Evolutionary conservation across 306 rosid genomes (phyloP).

Genomic region (Cicer cuneatum): DNA sequence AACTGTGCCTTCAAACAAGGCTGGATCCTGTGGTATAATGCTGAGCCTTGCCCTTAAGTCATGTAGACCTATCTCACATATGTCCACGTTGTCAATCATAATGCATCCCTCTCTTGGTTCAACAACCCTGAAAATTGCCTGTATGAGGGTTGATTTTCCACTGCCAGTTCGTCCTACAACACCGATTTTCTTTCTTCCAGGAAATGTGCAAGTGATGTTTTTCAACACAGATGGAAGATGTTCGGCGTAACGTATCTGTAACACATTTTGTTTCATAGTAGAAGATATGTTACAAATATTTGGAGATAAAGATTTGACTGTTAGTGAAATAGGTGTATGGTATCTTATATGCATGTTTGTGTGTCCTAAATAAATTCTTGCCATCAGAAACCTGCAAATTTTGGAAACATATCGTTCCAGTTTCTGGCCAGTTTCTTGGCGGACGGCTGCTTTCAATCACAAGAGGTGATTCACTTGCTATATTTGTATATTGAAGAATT

Average conservation of each 20-base stretch:
- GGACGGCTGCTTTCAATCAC: conserved; percentile 72
- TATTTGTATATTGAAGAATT: conserved; percentile 75
- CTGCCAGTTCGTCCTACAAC: conserved; percentile 98
- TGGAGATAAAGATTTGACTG: neutral
- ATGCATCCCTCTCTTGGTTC: conserved; percentile 93
- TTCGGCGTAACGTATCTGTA: conserved; percentile 89
- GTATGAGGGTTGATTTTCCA: conserved; percentile 96
- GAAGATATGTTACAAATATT: conserved; percentile 29
- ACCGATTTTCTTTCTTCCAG: conserved; percentile 86
- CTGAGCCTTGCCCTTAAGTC: conserved; percentile 91
- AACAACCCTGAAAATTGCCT: conserved; percentile 86
- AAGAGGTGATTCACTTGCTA: conserved; percentile 86
- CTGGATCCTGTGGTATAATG: conserved; percentile 92
- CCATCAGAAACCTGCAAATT: conserved; percentile 67
- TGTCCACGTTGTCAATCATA: conserved; percentile 73
- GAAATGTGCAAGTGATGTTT: conserved; percentile 83
- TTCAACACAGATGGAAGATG: conserved; percentile 86
- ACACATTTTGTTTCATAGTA: conserved; percentile 6
- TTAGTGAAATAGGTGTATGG: neutral
- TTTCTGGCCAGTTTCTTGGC: conserved; percentile 86
- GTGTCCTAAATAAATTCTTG: conserved; percentile 10
- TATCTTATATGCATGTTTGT: neutral
- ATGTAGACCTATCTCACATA: conserved; percentile 84
- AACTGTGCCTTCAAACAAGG: conserved; percentile 91
- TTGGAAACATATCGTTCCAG: conserved; percentile 76